Percentiles rank a stretch among this genome's conserved stretches.
These are phyloP conservation scores for Dryas drummondii DNA, from an alignment of 306 rosid genomes.

Conservation along the genomic window DNA sequence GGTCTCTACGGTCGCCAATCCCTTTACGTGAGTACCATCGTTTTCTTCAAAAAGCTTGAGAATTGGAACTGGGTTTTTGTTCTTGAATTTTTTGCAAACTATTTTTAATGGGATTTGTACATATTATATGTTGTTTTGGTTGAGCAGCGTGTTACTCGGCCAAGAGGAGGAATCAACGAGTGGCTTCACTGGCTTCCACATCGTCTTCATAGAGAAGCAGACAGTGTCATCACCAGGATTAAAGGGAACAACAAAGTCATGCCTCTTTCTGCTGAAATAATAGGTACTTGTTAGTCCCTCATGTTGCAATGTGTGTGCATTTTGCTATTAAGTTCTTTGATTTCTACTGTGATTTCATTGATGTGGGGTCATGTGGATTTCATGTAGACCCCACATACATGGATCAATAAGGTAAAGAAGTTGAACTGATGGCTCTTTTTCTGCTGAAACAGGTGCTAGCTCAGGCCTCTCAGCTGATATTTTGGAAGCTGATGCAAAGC, in stretches of 20 bases:
- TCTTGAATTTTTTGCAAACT: background rate
- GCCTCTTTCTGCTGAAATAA: constrained; percentile 28
- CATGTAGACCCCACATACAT: background rate
- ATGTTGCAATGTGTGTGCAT: background rate
- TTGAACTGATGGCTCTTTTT: constrained; percentile 5
- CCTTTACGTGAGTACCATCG: constrained; percentile 51
- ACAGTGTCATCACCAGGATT: constrained; percentile 36
- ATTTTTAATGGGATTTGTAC: background rate
- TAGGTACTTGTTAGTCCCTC: constrained; percentile 35
- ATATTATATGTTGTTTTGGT: background rate
- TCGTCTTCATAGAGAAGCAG: constrained; percentile 57
- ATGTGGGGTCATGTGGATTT: constrained; percentile 1
- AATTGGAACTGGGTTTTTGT: background rate
- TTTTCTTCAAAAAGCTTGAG: background rate
- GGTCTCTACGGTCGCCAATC: constrained; percentile 63
- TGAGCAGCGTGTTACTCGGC: constrained; percentile 76
- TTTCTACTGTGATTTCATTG: background rate
- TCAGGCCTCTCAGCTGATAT: constrained; percentile 48
- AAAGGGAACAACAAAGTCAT: constrained; percentile 30
- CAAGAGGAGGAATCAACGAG: constrained; percentile 72
- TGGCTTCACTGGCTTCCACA: constrained; percentile 93
- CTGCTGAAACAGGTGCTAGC: constrained; percentile 32
- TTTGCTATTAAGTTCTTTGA: background rate
- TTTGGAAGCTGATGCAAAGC: constrained; percentile 79
- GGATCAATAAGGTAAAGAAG: background rate